phyloP scores from a whole-genome alignment of 2,329 filamentous ascomycete species.

The Neofusicoccum ribis region DNA sequence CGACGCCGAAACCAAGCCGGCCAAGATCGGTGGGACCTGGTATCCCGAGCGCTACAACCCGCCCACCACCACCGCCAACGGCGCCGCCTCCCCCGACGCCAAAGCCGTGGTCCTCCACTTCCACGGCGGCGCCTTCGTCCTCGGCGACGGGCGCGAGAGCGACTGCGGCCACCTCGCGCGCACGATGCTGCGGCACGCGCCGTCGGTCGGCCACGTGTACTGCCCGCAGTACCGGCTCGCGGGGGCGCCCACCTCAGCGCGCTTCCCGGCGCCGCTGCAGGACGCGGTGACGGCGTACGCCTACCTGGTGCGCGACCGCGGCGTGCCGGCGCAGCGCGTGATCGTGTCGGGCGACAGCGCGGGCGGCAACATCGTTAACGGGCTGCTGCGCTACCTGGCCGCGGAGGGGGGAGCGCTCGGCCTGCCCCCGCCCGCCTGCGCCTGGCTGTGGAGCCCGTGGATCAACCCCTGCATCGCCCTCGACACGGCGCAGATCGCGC shows the following conservation, averaged over 20 bases:
- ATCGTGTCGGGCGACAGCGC: conserved; percentile 52
- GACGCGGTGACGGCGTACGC: conserved; percentile 50
- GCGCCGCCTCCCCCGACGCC: conserved; percentile 20
- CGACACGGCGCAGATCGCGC: conserved; percentile 27
- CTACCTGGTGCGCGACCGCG: conserved; percentile 45
- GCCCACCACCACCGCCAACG: neutral
- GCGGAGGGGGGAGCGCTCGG: conserved; percentile 38
- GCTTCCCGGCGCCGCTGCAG: conserved; percentile 54
- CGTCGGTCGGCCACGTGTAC: conserved; percentile 39
- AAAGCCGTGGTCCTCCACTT: conserved; percentile 46
- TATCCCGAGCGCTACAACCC: conserved; percentile 32
- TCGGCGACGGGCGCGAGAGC: conserved; percentile 43
- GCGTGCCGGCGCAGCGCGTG: conserved; percentile 44
- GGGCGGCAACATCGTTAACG: conserved; percentile 49
- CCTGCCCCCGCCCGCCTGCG: conserved; percentile 39
- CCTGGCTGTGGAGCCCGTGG: conserved; percentile 48
- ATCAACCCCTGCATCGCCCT: conserved; percentile 37
- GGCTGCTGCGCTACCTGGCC: conserved; percentile 48
- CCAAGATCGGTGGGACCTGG: conserved; percentile 45
- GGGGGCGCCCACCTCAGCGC: conserved; percentile 41
- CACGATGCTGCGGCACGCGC: conserved; percentile 32
- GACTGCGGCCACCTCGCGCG: conserved; percentile 32
- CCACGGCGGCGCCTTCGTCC: conserved; percentile 52
- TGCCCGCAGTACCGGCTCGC: conserved; percentile 52
- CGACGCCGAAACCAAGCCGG: conserved; percentile 36